Base-by-base conservation (phyloP, 169 alveolate genomes). In the Plasmodium blacklocki region DNA sequence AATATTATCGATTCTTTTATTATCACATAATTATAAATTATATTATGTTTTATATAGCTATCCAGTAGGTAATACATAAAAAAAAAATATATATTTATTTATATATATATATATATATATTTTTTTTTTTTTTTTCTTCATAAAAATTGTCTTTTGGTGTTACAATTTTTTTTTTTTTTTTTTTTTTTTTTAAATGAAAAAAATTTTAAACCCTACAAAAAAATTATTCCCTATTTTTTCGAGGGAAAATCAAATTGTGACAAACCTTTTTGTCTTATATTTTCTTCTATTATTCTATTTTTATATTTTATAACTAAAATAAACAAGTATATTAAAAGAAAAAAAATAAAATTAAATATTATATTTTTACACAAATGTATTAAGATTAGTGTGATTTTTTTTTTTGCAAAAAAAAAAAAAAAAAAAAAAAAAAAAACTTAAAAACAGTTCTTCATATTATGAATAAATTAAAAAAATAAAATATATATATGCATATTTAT, bases 381-480 rank as follows among this genome's bases (percentile, higher is more conserved):
- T 74, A 45, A 52, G 70, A 70, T 60, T 58, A 74, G 14, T 74
- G 45, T 32, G 74, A 14, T 74, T 74, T 74, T 45, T 49, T n/a
- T 32, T 32, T 32, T 32, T 32, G 45, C 45, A 32, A 32, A 32
- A 32, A 32, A 32, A 32, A 32, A 32, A 32, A 74, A 74, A 73
- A 73, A 73, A 73, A 74, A 74, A 74, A 14, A 29, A 74, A 68
- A 68, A 15, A 68, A 59, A 43, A 74, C 64, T 59, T 60, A 52
- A 74, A 52, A 60, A 32, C 45, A 32, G 45, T 54, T 73, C 29
- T 73, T 23, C 72, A 54, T 60, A 74, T 74, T 74, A 74, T 58
- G 88, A 74, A 74, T 60, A 73, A 74, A 74, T 74, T 74, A 74
- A 74, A 74, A 74, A 74, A 74, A 64, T 19, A 9, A 39, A 26